A percentile compares a stretch with the other conserved stretches of the same genome.
Evolutionary conservation across 192 early-diverging fungal genomes (phyloP).

Genomic region (Globomyces pollinis-pini): DNA sequence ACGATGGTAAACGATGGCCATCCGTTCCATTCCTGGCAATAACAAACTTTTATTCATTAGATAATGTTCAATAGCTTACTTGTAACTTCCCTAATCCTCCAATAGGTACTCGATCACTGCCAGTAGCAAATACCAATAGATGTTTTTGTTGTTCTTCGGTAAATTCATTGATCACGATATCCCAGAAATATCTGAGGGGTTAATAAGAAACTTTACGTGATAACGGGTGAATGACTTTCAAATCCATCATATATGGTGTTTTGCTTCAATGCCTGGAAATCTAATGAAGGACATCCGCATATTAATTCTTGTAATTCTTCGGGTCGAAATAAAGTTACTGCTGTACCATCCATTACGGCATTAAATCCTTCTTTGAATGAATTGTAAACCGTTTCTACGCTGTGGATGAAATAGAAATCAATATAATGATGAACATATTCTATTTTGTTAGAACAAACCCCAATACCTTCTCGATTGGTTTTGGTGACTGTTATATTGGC

Average conservation of each 20-base stretch:
- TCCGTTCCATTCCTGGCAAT: slow-evolving; percentile 14
- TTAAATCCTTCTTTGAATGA: slow-evolving; percentile 81
- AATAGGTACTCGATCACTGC: slow-evolving; percentile 83
- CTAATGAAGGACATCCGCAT: slow-evolving; percentile 75
- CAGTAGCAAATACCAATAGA: slow-evolving; percentile 82
- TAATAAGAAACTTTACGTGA: slow-evolving; percentile 34
- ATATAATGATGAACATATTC: slow-evolving; percentile 78
- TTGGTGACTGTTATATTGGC: slow-evolving; percentile 53
- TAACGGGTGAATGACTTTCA: slow-evolving; percentile 50
- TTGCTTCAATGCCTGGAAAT: slow-evolving; percentile 71
- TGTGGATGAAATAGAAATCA: slow-evolving; percentile 66
- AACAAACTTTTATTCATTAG: background rate
- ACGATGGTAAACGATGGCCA: slow-evolving; percentile 69
- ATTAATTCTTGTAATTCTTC: slow-evolving; percentile 86
- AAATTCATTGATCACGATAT: slow-evolving; percentile 73
- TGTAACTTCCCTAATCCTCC: slow-evolving; percentile 78
- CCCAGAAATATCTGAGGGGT: slow-evolving; percentile 81
- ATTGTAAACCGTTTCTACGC: slow-evolving; percentile 56
- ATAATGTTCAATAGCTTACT: slow-evolving; percentile 6
- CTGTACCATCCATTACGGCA: slow-evolving; percentile 79
- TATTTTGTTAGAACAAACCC: slow-evolving; percentile 12
- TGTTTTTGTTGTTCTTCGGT: slow-evolving; percentile 75
- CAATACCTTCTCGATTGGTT: slow-evolving; percentile 45
- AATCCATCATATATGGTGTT: slow-evolving; percentile 84
- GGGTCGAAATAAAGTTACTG: slow-evolving; percentile 71